Base-by-base conservation (phyloP, 2,329 filamentous ascomycete species). In the Cadophora sp. region DNA sequence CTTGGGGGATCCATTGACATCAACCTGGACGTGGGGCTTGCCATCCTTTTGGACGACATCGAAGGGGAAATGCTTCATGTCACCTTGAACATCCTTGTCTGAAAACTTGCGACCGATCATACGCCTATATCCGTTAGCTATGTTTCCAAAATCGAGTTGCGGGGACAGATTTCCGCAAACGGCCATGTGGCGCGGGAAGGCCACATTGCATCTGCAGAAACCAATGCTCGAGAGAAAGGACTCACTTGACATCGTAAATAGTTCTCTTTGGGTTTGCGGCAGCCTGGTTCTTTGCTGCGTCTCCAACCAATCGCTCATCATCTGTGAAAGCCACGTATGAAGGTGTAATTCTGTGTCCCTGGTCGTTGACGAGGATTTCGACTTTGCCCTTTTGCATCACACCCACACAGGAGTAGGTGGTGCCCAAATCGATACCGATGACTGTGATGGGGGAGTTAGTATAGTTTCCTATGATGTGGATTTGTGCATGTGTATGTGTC, bases 61-160 rank as follows among this genome's bases (percentile, higher is more conserved):
- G 91, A 95, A 99, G 78, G 96, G 95, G 88, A 97, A 97, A 86
- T 97, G 92, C 92, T 99, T 98, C 79, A 96, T 87, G 79, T 99
- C 96, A 79, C 85, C 87, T 84, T 97, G 94, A 73, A 97, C 90
- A 72, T 96, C 92, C 84, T 91, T 92, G 80, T 96, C 92, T 60
- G 83, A 82, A 81, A 85, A 94, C 83, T 94, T 96, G 81, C 91
- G 91, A 77, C 92, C 92, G 78, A 96, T 94, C 76, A 96, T 82
- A 79, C 92, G 92, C 84, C 91, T 93, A 71, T 8, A 61, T 53
- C 33, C 27, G 74, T 82, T 75, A 82, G 80, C 70, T 33, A 53
- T 66, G 58, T 9, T 33, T 41, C 6, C 22, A 24, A 33, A 50
- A 41, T 59, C 50, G 20, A 53, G 9, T 8, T 20, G 30, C n/a